Conservation (phyloP, 2,329 filamentous ascomycete species). For the Incumbomyces lentus region DNA sequence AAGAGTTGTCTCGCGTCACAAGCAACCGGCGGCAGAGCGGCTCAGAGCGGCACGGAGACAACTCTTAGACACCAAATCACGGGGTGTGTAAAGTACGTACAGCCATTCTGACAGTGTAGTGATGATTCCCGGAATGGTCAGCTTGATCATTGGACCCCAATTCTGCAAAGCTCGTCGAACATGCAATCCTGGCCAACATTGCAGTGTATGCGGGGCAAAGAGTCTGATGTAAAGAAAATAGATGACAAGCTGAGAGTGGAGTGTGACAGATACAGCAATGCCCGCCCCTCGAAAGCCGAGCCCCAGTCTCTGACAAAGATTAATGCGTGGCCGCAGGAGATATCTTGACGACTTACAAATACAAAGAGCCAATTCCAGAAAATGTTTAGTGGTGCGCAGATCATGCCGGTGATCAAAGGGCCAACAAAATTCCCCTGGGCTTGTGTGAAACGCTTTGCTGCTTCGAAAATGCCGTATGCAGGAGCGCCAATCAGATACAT, state of each 20-base stretch:
- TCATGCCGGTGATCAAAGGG: constrained; percentile 64
- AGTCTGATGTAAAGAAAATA: constrained; percentile 57
- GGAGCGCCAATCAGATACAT: constrained; percentile 59
- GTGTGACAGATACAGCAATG: constrained; percentile 56
- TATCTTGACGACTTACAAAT: constrained; percentile 38
- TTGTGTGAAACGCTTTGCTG: constrained; percentile 66
- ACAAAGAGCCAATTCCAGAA: constrained; percentile 63
- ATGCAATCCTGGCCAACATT: constrained; percentile 64
- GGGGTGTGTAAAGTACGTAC: background rate
- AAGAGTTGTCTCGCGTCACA: too few species aligned
- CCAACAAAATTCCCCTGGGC: constrained; percentile 66
- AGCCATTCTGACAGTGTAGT: constrained; percentile 75
- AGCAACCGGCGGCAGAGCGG: too few species aligned
- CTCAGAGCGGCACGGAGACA: too few species aligned
- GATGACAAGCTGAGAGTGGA: constrained; percentile 55
- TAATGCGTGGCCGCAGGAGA: background rate
- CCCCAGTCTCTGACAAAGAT: constrained; percentile 27
- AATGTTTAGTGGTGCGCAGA: constrained; percentile 65
- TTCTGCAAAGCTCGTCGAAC: constrained; percentile 51
- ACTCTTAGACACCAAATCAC: too few species aligned
- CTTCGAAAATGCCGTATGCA: constrained; percentile 58
- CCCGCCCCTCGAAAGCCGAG: constrained; percentile 62
- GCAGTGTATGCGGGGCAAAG: constrained; percentile 45
- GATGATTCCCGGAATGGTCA: constrained; percentile 69
- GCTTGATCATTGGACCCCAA: constrained; percentile 64